These are phyloP conservation scores for Aspergillus hiratsukae DNA, from an alignment of 2,329 filamentous ascomycete genomes.

Conservation along the genomic window DNA sequence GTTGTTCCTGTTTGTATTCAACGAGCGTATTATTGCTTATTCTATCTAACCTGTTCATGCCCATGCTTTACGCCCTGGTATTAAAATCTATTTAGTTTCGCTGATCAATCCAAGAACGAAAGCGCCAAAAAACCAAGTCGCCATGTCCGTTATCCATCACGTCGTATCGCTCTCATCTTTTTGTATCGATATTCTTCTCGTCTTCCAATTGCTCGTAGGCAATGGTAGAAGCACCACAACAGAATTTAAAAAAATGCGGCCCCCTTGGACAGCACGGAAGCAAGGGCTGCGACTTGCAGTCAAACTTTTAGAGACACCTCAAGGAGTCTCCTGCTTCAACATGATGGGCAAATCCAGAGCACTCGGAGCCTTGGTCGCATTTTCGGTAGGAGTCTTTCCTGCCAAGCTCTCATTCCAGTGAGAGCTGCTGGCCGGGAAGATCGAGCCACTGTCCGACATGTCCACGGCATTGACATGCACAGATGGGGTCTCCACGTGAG, in stretches of 20 bases:
- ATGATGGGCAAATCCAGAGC: conserved; percentile 1
- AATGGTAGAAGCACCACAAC: not conserved
- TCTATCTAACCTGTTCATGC: not conserved
- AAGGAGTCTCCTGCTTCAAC: conserved; percentile 1
- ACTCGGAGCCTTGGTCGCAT: conserved; percentile 2
- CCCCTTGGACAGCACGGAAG: not conserved
- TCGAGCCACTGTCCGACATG: conserved; percentile 21
- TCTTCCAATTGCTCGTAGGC: not conserved
- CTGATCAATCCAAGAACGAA: not conserved
- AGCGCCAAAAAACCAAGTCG: not conserved
- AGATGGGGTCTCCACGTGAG: conserved; percentile 25
- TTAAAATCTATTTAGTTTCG: conserved; percentile 2
- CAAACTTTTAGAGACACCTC: not conserved
- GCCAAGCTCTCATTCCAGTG: conserved; percentile 20
- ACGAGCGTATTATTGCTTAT: not conserved
- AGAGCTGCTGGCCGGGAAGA: conserved; percentile 27
- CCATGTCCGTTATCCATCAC: conserved; percentile 1
- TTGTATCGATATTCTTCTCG: not conserved
- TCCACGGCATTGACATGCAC: conserved; percentile 14
- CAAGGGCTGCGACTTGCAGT: too few species aligned
- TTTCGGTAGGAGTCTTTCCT: conserved; percentile 11
- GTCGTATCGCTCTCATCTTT: not conserved
- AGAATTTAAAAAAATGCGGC: not conserved
- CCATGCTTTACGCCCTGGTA: not conserved
- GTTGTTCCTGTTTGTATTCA: not conserved